Percentiles rank a stretch among this genome's conserved stretches.
phyloP scores from a whole-genome alignment of 2,329 filamentous ascomycete genomes.

The Cercospora sp. region DNA sequence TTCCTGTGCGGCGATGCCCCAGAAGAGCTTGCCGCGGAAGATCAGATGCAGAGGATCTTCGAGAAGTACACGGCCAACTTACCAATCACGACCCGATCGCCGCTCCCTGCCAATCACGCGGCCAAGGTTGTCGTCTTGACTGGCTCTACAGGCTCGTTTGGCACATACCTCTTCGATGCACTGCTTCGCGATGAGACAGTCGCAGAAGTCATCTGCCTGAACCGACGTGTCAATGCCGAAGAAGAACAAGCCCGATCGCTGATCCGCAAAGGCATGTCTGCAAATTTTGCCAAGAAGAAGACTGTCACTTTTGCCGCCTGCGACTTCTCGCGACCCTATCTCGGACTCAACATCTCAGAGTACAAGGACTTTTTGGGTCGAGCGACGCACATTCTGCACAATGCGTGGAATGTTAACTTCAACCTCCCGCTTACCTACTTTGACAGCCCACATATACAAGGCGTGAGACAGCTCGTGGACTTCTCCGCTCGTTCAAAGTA shows the following conservation, averaged over 20 bases:
- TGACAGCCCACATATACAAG: conserved; percentile 35
- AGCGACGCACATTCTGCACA: conserved; percentile 40
- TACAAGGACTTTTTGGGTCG: conserved; percentile 30
- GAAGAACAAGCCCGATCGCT: conserved; percentile 28
- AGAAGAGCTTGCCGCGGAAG: conserved; percentile 6
- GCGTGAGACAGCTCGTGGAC: conserved; percentile 34
- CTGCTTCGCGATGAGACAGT: conserved; percentile 35
- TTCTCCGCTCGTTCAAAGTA: conserved; percentile 30
- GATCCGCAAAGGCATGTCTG: conserved; percentile 26
- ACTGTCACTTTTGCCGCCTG: conserved; percentile 29
- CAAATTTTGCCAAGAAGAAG: conserved; percentile 28
- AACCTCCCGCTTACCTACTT: conserved; percentile 38
- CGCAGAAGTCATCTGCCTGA: conserved; percentile 37
- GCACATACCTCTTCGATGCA: conserved; percentile 39
- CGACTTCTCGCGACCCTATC: conserved; percentile 29
- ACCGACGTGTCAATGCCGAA: conserved; percentile 29
- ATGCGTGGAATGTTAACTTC: conserved; percentile 44
- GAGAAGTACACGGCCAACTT: conserved; percentile 34
- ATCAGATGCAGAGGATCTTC: conserved; percentile 30
- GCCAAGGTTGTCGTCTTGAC: conserved; percentile 37
- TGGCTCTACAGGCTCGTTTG: conserved; percentile 42
- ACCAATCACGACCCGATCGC: conserved; percentile 19
- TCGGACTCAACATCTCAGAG: conserved; percentile 30
- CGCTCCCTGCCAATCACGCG: conserved; percentile 8
- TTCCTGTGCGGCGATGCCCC: conserved; percentile 15